Percentiles rank a stretch among this genome's conserved stretches.
These are phyloP conservation scores for Incumbomyces delicatus DNA, from an alignment of 2,329 filamentous ascomycete species.

Conservation along the genomic window DNA sequence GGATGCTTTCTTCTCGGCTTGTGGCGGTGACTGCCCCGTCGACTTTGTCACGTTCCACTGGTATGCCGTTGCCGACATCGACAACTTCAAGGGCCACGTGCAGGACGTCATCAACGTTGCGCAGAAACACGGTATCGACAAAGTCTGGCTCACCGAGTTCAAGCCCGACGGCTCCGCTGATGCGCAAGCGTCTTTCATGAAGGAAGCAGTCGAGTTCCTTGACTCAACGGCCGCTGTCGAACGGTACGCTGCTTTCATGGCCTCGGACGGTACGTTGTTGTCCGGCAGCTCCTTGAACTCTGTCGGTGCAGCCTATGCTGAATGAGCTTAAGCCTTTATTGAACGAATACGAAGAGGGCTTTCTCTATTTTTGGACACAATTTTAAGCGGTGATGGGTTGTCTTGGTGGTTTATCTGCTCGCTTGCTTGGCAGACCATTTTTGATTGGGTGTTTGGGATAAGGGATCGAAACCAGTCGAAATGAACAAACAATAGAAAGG, in stretches of 20 bases:
- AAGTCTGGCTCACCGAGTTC: slow-evolving; percentile 40
- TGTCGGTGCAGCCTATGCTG: slow-evolving; percentile 9
- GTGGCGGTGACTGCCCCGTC: slow-evolving; percentile 29
- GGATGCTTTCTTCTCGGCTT: slow-evolving; percentile 29
- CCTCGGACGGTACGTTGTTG: slow-evolving; percentile 26
- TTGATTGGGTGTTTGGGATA: too few relatives aligned
- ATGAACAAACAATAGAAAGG: too few relatives aligned
- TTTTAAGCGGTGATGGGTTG: too few relatives aligned
- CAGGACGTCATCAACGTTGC: slow-evolving; percentile 27
- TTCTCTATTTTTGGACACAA: too few relatives aligned
- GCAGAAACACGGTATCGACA: slow-evolving; percentile 24
- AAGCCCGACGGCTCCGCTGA: slow-evolving; percentile 18
- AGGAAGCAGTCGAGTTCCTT: slow-evolving; percentile 30
- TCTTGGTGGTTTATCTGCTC: too few relatives aligned
- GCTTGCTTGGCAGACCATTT: too few relatives aligned
- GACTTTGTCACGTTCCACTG: slow-evolving; percentile 37
- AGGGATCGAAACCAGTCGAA: too few relatives aligned
- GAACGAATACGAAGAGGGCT: too few relatives aligned
- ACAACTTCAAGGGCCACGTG: slow-evolving; percentile 31
- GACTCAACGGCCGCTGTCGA: slow-evolving; percentile 29
- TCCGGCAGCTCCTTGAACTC: slow-evolving; percentile 16
- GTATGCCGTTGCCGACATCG: slow-evolving; percentile 28
- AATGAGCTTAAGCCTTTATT: background rate
- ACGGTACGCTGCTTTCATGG: slow-evolving; percentile 35
- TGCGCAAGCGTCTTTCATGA: slow-evolving; percentile 26